Base-by-base conservation (phyloP, 257 asterid genomes). In the Lycium ferocissimum region DNA sequence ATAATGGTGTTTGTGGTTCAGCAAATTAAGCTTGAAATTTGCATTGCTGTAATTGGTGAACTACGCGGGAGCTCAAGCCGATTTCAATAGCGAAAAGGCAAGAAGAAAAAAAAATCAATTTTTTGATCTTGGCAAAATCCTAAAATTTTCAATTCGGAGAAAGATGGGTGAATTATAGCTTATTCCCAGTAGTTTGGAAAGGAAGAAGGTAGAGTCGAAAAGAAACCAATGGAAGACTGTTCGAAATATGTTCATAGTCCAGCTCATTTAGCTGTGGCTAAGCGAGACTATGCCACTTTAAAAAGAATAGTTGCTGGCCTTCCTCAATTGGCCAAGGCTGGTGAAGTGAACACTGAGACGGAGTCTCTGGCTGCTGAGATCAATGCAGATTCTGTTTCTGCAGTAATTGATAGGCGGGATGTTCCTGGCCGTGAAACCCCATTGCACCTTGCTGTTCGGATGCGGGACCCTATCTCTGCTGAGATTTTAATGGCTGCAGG, bases 351-450 rank as follows among this genome's bases (percentile, higher is more conserved):
- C 82, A 89, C 86, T 2, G 99, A 97, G 89, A 89, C 89, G 0
- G 98, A 94, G 84, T 97, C 99, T 86, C 57, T 97, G 89, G 91
- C 94, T 78, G 97, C 99, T 78, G 99, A 97, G 87, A 82, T 73
- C 83, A 85, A 95, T 82, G 99, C 99, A 7, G 99, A 97, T 85
- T 90, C 92, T 13, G 93, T 95, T 47, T 91, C 98, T 43, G 86
- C 91, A n/a, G 89, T 91, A 80, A 92, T 97, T 85, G 99, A 97
- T 89, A 86, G 98, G 84, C 90, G 99, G 84, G 99, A 97, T 86
- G 99, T 97, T 76, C 99, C 99, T 0, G 98, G 98, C 45, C 92
- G 99, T 75, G 99, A 95, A 91, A 95, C 99, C 66, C 99, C 99
- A 2, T 81, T 97, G 91, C 99, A 97, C 90, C 94, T 97, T 33